Evolutionary conservation across 768 basidiomycete genomes (phyloP).

Genomic region (Asterophora lycoperdoides): DNA sequence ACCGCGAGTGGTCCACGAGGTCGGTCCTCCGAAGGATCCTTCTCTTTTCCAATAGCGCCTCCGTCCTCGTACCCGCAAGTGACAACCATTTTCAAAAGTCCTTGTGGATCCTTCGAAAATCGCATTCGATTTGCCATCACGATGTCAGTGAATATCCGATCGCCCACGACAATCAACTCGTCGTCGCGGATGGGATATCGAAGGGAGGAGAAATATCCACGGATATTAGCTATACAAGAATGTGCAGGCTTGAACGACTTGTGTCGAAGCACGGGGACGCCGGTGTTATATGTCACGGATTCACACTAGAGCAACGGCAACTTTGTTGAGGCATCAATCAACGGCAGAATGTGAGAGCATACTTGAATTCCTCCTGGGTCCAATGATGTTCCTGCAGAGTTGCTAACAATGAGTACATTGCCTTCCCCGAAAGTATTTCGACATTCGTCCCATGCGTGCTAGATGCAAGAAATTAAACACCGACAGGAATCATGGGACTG

Average conservation of each 20-base stretch:
- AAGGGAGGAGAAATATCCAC: conserved; percentile 68
- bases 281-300: conserved; percentile 72
- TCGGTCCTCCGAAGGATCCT: conserved; percentile 12
- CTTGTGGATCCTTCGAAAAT: conserved; percentile 12
- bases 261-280: conserved; percentile 82
- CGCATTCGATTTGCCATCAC: conserved; percentile 79
- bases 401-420: conserved; percentile 88
- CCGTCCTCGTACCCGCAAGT: conserved; percentile 24
- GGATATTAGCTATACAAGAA: conserved; percentile 68
- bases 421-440: conserved; percentile 66
- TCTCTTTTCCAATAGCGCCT: conserved; percentile 24
- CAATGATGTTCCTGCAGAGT: conserved; percentile 82
- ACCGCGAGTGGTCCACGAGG: conserved; percentile 54
- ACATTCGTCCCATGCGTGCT: conserved; percentile 78
- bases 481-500: not conserved
- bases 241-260: conserved; percentile 73
- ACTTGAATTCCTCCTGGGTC: conserved; percentile 82
- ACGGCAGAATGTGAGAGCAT: conserved; percentile 19
- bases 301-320: conserved; percentile 57
- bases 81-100: conserved; percentile 11
- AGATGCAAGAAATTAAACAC: not conserved
- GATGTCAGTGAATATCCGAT: conserved; percentile 89
- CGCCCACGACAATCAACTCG: conserved; percentile 81
- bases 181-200: conserved; percentile 51
- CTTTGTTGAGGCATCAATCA: not conserved